Base-by-base conservation (phyloP, 2,329 filamentous ascomycete genomes). In the Aspergillus ochraceus region DNA sequence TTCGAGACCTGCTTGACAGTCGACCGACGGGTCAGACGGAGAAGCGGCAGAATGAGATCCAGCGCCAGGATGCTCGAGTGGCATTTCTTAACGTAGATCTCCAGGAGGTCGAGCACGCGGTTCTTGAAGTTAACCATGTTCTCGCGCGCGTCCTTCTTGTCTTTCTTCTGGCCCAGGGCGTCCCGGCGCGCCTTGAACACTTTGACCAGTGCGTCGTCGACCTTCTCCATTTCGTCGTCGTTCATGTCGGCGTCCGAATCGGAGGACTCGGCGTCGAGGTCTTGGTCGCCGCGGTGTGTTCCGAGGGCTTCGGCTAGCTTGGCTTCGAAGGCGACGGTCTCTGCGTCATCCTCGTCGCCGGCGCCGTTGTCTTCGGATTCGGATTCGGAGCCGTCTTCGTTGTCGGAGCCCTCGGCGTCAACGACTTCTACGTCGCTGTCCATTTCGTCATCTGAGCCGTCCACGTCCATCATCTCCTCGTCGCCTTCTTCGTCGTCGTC, bases 41-140 rank as follows among this genome's bases (percentile, higher is more conserved):
- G 81, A 0, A 97, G 81, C 0, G 94, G 92, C 8, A 93, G 74
- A 6, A 97, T 79, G 9, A 95, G 76, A 42, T 86, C 81, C 49
- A 95, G 85, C 0, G 88, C 85, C 1, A 93, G 79, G 1, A 84
- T 77, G 67, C 87, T 90, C 22, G 83, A 83, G 58, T 89, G 85
- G 76, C 95, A 89, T 67, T 90, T 89, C 74, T 90, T 92, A 64
- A 95, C 83, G 75, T 92, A 98, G 64, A 95, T 90, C 61, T 90
- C 86, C 11, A 98, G 82, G 1, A 98, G 84, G 71, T 98, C 95
- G 4, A 98, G 84, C 6, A 97, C 89, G 47, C 93, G 90, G 75
- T 91, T 91, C 81, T 99, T 99, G 84, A 99, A 97, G 77, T 94
- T 93, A 69, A 96, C 81, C 71, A 98, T 91, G 20, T 88, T 92